Base-by-base conservation (phyloP, 345 rosid species). In the Eucalyptus guilfoylei region DNA sequence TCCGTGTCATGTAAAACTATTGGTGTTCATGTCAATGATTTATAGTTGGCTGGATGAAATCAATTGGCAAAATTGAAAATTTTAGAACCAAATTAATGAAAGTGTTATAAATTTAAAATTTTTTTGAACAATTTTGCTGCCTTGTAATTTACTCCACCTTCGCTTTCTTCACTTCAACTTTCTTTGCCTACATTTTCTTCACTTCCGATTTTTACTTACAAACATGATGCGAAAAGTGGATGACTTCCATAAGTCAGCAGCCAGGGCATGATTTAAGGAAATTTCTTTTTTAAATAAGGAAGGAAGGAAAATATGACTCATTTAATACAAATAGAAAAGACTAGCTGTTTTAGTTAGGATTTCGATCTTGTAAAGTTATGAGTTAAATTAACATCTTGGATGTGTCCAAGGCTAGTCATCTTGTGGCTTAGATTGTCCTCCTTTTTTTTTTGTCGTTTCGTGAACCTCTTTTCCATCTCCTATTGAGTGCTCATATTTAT, bases 1-100 rank as follows among this genome's bases (percentile, higher is more conserved):
- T 21, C 6, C 1, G 0, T 23, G 11, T 21, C 28, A 9, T 1
- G 1, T 55, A 9, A 24, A 5, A 55, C 6, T 52, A 52, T 52
- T 52, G 55, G 2, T 0, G 0, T 52, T 19, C 55, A 3, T 52
- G 55, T 52, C 10, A 52, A 52, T 52, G 55, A 52, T 19, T 52
- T 52, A 19, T 52, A 55, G 6, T 23, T 55, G 62, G 62, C 1
- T 24, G 1, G 62, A 55, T 23, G 12, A 55, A 9, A 55, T 8
- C 11, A 55, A 55, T 4, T 24, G 13, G 6, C 3, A 23, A 23
- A 55, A 55, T 23, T 9, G 12, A 55, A 23, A 55, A 23, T 0
- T 55, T 55, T 55, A 55, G 2, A 55, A 55, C 3, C 12, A 55
- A 55, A 55, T 55, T 55, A 55, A 55, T 15, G 28, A 54, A 23